Evolutionary conservation across 768 basidiomycete species (phyloP).

Genomic region (Lyophyllum shimeji): DNA sequence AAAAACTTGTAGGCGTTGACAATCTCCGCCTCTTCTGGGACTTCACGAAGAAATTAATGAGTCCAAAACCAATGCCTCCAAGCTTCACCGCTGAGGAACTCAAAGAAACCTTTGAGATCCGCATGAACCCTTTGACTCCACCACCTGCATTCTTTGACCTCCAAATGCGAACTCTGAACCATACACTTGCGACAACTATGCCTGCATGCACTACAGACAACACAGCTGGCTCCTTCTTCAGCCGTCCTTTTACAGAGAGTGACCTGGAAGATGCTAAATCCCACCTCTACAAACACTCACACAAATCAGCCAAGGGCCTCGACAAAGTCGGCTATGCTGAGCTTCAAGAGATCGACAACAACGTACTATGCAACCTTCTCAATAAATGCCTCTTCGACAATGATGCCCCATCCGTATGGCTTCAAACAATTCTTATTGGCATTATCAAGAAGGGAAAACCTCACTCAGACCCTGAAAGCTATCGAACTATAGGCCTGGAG

Average conservation of each 20-base stretch:
- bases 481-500: constrained; percentile 19
- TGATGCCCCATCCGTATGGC: constrained; percentile 1
- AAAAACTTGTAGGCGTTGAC: background rate
- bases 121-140: constrained; percentile 2
- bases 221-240: constrained; percentile 2
- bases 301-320: background rate
- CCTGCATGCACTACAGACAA: background rate
- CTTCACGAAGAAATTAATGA: background rate
- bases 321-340: constrained; percentile 3
- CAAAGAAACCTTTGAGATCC: background rate
- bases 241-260: background rate
- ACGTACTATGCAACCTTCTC: background rate
- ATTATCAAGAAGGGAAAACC: constrained; percentile 19
- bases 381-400: constrained; percentile 3
- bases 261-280: constrained; percentile 9
- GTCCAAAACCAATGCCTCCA: background rate
- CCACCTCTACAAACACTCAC: constrained; percentile 1
- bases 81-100: background rate
- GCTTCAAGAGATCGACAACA: constrained; percentile 7
- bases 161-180: background rate
- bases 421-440: background rate
- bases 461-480: constrained; percentile 13
- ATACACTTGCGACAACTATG: background rate
- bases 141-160: background rate
- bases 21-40: too few species aligned